A percentile compares a stretch with the other conserved stretches of the same genome.
Evolutionary conservation across 768 basidiomycete genomes (phyloP).

Genomic region (Auricularia auricula-judae): DNA sequence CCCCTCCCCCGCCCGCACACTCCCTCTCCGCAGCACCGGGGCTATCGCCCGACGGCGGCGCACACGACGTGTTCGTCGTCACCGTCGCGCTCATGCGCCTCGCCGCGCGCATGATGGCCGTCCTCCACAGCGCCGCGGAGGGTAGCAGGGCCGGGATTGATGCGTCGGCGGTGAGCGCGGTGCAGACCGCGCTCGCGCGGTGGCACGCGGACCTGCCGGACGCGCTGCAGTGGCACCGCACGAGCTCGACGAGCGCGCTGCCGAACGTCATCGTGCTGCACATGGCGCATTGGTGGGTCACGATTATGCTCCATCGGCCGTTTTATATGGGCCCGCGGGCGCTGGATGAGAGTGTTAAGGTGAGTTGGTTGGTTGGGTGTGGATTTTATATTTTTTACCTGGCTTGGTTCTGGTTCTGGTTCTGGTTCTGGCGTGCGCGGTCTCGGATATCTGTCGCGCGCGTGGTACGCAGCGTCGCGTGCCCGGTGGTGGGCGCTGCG

Average conservation of each 20-base stretch:
- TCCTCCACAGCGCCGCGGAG: neutral
- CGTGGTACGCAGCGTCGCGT: no score
- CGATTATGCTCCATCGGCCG: slow-evolving; percentile 50
- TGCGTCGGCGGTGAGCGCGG: neutral
- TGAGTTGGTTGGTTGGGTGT: neutral
- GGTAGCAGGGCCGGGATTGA: no score
- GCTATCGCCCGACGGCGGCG: neutral
- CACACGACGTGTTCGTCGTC: neutral
- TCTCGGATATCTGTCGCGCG: no score
- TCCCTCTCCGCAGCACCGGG: neutral
- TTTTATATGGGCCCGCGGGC: slow-evolving; percentile 16
- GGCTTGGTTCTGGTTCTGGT: no score
- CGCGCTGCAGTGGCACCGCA: slow-evolving; percentile 13
- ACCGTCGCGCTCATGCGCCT: neutral
- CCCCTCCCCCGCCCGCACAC: neutral
- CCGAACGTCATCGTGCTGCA: slow-evolving; percentile 49
- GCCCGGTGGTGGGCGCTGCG: no score
- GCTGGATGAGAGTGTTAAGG: neutral
- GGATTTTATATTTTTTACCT: no score
- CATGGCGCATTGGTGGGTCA: slow-evolving; percentile 45
- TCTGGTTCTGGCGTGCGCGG: no score
- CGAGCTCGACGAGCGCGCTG: slow-evolving; percentile 39
- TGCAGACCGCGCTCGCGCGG: neutral
- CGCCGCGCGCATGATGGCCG: neutral
- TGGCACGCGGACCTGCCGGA: neutral